Evolutionary conservation across 805 yeast species (phyloP).

Genomic region (Martiniozyma abietophila): DNA sequence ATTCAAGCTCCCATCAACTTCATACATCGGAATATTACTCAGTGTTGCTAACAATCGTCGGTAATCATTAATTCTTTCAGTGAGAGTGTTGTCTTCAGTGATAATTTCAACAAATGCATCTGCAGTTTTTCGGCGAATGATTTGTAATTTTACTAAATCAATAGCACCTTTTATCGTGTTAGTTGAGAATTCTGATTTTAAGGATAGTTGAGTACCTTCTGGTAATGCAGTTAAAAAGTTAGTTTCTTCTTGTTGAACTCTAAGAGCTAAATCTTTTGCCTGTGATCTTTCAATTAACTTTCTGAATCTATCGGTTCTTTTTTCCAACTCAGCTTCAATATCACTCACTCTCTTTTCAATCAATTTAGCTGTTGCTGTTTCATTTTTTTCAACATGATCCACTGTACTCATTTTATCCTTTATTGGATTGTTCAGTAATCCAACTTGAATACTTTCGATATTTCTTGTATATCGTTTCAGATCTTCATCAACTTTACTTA

Average conservation of each 20-base stretch:
- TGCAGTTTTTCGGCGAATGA: conserved; percentile 45
- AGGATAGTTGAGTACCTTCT: conserved; percentile 16
- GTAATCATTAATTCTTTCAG: conserved; percentile 54
- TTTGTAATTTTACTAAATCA: conserved; percentile 45
- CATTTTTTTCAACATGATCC: conserved; percentile 1
- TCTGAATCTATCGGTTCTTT: conserved; percentile 15
- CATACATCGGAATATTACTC: conserved; percentile 57
- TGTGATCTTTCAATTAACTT: conserved; percentile 33
- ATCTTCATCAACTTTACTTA: conserved; percentile 25
- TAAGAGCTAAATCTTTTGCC: conserved; percentile 35
- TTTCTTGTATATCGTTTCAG: conserved; percentile 24
- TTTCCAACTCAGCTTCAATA: conserved; percentile 12
- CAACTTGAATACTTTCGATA: conserved; percentile 27
- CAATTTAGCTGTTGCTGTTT: conserved; percentile 14
- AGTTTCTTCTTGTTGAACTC: conserved; percentile 31
- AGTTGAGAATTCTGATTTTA: conserved; percentile 6
- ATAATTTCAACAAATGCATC: conserved; percentile 31
- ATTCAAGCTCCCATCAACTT: conserved; percentile 58
- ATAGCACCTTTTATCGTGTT: conserved; percentile 20
- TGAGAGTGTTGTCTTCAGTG: conserved; percentile 34
- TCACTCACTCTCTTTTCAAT: conserved; percentile 13
- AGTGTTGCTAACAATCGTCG: conserved; percentile 59
- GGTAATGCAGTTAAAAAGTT: conserved; percentile 16
- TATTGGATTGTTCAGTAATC: conserved; percentile 2
- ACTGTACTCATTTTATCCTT: no score